Evolutionary conservation across 73 alveolate species (phyloP), one percentile per base, ranked within the genome.

Genomic region (Durusdinium trenchii): DNA sequence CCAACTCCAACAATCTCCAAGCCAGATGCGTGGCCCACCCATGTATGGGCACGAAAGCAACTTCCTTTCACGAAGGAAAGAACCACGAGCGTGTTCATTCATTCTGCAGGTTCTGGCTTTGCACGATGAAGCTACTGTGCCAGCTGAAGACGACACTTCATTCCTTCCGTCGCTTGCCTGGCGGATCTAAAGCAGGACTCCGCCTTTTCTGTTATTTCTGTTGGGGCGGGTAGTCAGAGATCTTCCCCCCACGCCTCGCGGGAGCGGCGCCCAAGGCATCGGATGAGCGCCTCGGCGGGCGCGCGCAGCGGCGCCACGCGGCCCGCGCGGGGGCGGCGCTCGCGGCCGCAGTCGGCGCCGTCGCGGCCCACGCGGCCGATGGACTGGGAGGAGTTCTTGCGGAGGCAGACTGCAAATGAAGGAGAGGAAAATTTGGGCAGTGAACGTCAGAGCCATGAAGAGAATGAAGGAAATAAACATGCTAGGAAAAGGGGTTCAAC

Each of bases 271-370:
- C 26, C n/a, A 38, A 10, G 84, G 10, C 86, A n/a, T 1, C 43
- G 71, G 91, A 81, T 48, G 71, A 81, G 91, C 28, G 71, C 71
- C 32, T 81, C 91, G 4, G 91, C 91, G 4, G 91, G 71, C 9
- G 38, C 42, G 47, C 7, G 71, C 23, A 35, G 71, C 23, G 50
- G 50, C 48, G 91, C 4, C 14, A 28, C 89, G 28, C 43, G 89
- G 89, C 64, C 10, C n/a, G 7, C 46, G 46, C 30, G 1, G 73
- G 73, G 30, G 73, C 73, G 18, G 73, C 73, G 73, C 12, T 81
- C 91, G 7, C 16, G 91, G 71, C 71, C 91, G n/a, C 91, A 30
- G 45, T 81, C 91, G 30, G 91, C 91, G 71, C 91, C 91, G 42
- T 57, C 40, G 45, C 20, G 46, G 91, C 89, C 9, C 3, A n/a